phyloP scores from a whole-genome alignment of 257 asterid genomes.

The Dorcoceras hygrometricum region DNA sequence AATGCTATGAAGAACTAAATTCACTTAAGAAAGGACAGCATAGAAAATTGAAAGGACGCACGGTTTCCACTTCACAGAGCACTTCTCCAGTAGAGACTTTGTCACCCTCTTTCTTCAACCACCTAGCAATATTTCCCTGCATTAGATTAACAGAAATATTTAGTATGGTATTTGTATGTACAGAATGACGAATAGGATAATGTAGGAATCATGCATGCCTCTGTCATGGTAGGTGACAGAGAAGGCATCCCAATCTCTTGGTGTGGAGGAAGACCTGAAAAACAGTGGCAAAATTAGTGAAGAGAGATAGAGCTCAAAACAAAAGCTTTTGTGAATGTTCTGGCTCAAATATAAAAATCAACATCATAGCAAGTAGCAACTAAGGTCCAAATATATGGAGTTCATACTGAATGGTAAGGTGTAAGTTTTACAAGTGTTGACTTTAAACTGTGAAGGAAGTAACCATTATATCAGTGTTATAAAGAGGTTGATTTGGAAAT shows the following conservation, averaged over 20 bases:
- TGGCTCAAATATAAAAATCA: not conserved
- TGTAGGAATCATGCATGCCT: slow-evolving; percentile 45
- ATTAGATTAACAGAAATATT: slow-evolving; percentile 26
- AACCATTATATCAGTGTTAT: not conserved
- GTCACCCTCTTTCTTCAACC: slow-evolving; percentile 99
- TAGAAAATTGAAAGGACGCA: slow-evolving; percentile 34
- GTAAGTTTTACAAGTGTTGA: not conserved
- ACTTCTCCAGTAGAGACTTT: slow-evolving; percentile 94
- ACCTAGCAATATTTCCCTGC: slow-evolving; percentile 95
- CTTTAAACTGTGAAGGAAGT: slow-evolving; percentile 8
- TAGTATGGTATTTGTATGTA: slow-evolving; percentile 20
- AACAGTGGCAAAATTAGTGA: slow-evolving; percentile 23
- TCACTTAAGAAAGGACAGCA: slow-evolving; percentile 21
- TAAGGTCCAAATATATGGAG: not conserved
- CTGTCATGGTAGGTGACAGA: slow-evolving; percentile 98
- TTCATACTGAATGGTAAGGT: no score
- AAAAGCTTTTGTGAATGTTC: slow-evolving; percentile 1
- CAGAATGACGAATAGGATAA: slow-evolving; percentile 17
- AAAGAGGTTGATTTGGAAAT: no score
- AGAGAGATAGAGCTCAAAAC: slow-evolving; percentile 21
- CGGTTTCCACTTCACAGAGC: slow-evolving; percentile 99
- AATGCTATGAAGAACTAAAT: slow-evolving; percentile 9
- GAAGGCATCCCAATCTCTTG: slow-evolving; percentile 99
- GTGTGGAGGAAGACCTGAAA: slow-evolving; percentile 92
- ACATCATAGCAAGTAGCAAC: slow-evolving; percentile 19